Conservation (phyloP, 2,329 filamentous ascomycete species). For the Aureobasidium sp. region DNA sequence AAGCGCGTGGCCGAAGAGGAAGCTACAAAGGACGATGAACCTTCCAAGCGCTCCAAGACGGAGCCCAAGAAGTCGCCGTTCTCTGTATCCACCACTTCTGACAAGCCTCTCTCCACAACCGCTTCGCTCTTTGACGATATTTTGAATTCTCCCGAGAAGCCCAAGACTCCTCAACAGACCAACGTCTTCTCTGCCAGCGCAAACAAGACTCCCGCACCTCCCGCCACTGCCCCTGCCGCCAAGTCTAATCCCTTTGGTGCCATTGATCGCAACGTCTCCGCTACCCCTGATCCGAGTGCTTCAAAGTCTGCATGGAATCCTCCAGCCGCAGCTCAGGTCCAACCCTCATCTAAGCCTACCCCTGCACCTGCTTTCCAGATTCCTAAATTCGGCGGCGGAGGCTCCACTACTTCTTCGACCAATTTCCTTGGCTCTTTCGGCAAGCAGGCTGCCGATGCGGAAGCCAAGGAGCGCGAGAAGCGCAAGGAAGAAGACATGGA, state of each 20-base stretch:
- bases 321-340: neutral
- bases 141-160: constrained; percentile 15
- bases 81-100: neutral
- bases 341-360: neutral
- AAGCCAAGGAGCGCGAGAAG: constrained; percentile 40
- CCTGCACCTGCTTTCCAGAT: constrained; percentile 8
- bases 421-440: constrained; percentile 40
- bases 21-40: constrained; percentile 1
- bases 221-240: constrained; percentile 2
- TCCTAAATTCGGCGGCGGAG: neutral
- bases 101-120: constrained; percentile 17
- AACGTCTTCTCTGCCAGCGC: constrained; percentile 3
- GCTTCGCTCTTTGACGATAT: constrained; percentile 19
- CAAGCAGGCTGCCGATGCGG: constrained; percentile 32
- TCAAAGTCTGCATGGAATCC: neutral
- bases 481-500: constrained; percentile 47
- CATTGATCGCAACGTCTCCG: constrained; percentile 12
- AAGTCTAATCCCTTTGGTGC: constrained; percentile 18
- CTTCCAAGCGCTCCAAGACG: constrained; percentile 11
- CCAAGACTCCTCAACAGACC: neutral
- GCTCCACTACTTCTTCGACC: neutral
- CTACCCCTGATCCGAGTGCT: neutral
- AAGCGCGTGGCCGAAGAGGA: constrained; percentile 10
- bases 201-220: constrained; percentile 6
- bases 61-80: neutral